Base-by-base conservation (phyloP, 1,284 basidiomycete genomes). In the Trichosporon ovoides region DNA sequence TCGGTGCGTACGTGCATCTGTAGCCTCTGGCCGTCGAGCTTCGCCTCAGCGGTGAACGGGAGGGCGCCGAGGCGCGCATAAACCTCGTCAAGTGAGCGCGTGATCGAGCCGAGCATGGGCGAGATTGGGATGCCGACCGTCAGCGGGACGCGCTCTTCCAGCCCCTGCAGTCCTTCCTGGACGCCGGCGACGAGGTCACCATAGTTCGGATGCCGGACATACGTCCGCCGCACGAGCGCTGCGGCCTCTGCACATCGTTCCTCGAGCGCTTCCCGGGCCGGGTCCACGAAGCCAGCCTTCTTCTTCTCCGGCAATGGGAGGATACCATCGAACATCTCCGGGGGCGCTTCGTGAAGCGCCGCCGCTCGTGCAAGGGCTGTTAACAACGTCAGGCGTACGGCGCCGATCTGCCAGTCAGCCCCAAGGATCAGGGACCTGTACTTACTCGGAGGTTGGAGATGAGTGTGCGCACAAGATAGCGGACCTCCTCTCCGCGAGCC, bases 201-300 rank as follows among this genome's bases (percentile, higher is more conserved):
- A 70, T 91, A 93, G 71, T 91, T 89, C 14, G 93, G 93, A 80
- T 94, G 92, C 57, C 88, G 84, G 13, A 89, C 89, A 69, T 88
- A 94, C 1, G 89, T 85, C 63, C 83, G 84, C 68, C 86, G 84
- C 11, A 96, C 75, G 20, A 89, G 67, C 7, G 78, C 81, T 68
- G 88, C 86, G 2, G 88, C 87, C 37, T 72, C 72, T 5, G 77
- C 61, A 68, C 84, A 86, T 38, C 78, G 80, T 3, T 68, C 71
- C 46, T 79, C 70, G 13, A 88, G 71, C 22, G 80, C 76, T 31
- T 82, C 80, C 49, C 80, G 79, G 14, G 75, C 77, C 5, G 71
- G 65, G 66, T 84, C 82, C 7, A 68, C 66, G n/a, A 69, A 4
- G 28, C 28, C 28, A 31, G 28, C 62, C 61, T 73, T 63, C 60